Evolutionary conservation across 257 asterid genomes (phyloP), one percentile per base, ranked within the genome.

Genomic region (Nicotiana sylvestris): DNA sequence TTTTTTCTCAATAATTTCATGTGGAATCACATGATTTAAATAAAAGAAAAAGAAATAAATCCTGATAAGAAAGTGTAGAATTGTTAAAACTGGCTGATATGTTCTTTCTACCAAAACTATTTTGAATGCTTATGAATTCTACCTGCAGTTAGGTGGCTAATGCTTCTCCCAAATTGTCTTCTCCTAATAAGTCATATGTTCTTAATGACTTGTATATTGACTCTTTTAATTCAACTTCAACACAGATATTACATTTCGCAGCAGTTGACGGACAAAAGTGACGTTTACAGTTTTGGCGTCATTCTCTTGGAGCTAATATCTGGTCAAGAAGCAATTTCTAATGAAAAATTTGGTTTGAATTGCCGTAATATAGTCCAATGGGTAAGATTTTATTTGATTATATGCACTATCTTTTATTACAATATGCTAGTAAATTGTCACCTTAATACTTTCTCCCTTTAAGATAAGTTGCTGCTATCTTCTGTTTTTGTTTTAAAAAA

Each of bases 281-380:
- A 96, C 35, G 95, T 94, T 49, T 96, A 96, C 76, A 96, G 99
- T 69, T 96, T 96, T 8, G 99, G 99, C 1, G 99, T 94, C 85
- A 94, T 96, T 86, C 98, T 96, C 84, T 87, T 96, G 53, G 99
- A 96, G 92, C 90, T 96, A 39, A 90, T 96, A 84, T 94, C 99
- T 10, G 99, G 98, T 82, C 98, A 94, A 85, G 99, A 96, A 90
- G 99, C 99, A 2, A 94, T 96, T 76, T 96, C 99, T 18, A 96
- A 87, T 21, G 98, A 92, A 81, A 96, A 81, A 83, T 96, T 96
- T 66, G 99, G 98, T 32, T 86, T 76, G 39, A 92, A 96, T 92
- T 94, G 98, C 83, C 89, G 98, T 69, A 96, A 94, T 43, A 96
- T 96, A 81, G 99, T 92, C 87, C 99, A 96, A 43, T 96, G 99